A percentile compares a stretch with the other conserved stretches of the same genome.
phyloP scores from a whole-genome alignment of 2,329 filamentous ascomycete genomes.

The Phaeomoniella chlamydospora region DNA sequence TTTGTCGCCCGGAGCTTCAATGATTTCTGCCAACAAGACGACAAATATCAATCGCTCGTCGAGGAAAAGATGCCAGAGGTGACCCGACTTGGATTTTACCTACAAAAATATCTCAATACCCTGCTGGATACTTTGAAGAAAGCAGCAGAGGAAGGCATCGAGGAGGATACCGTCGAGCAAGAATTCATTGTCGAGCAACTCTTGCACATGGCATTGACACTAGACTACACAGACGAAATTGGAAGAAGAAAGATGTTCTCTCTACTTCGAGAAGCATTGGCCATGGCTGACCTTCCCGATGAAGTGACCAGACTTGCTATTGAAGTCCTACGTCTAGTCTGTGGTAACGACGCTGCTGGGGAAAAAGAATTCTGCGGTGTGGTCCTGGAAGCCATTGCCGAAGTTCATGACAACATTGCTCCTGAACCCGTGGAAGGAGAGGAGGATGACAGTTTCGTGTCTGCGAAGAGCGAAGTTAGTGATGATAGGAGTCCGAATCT shows the following conservation, averaged over 20 bases:
- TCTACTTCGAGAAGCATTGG: constrained; percentile 70
- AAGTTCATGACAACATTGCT: constrained; percentile 88
- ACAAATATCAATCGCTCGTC: constrained; percentile 58
- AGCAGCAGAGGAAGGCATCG: constrained; percentile 26
- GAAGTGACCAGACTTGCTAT: constrained; percentile 81
- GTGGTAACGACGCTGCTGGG: constrained; percentile 41
- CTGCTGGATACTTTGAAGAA: constrained; percentile 24
- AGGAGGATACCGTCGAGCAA: constrained; percentile 57
- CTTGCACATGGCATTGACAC: constrained; percentile 75
- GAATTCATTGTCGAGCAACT: constrained; percentile 95
- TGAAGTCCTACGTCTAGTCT: constrained; percentile 69
- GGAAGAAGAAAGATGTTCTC: constrained; percentile 93
- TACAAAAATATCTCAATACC: constrained; percentile 61
- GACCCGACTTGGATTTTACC: constrained; percentile 73
- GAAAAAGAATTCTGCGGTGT: constrained; percentile 36
- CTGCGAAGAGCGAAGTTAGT: constrained; percentile 73
- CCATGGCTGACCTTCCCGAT: constrained; percentile 76
- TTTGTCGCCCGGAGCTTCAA: constrained; percentile 91
- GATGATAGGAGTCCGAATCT: constrained; percentile 39
- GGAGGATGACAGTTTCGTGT: constrained; percentile 83
- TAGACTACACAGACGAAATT: constrained; percentile 97
- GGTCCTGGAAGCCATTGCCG: constrained; percentile 80
- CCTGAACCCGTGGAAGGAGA: constrained; percentile 36
- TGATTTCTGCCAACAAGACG: constrained; percentile 72
- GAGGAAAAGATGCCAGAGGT: constrained; percentile 95